Conservation (phyloP, 2,329 filamentous ascomycete genomes). For the Aphanocladium album region DNA sequence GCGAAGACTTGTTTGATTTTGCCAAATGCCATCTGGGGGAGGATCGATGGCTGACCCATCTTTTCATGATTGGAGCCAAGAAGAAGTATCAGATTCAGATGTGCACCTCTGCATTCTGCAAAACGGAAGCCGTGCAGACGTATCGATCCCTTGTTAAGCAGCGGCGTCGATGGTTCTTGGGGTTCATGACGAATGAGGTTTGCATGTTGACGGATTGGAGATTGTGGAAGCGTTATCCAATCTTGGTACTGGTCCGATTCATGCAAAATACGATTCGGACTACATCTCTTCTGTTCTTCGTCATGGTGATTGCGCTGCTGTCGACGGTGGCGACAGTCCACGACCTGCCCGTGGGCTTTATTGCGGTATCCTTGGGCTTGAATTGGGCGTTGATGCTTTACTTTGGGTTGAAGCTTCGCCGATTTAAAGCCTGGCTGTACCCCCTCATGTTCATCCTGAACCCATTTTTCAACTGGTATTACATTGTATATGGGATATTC, state of each 20-base stretch:
- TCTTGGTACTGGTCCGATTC: conserved; percentile 80
- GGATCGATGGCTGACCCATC: conserved; percentile 92
- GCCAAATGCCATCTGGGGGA: conserved; percentile 93
- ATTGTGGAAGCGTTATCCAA: conserved; percentile 84
- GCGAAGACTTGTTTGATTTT: conserved; percentile 93
- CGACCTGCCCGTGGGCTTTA: conserved; percentile 86
- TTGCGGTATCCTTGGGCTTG: conserved; percentile 83
- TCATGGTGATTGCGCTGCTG: conserved; percentile 81
- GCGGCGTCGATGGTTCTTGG: conserved; percentile 90
- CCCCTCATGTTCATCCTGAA: conserved; percentile 94
- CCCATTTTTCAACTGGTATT: conserved; percentile 96
- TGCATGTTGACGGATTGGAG: conserved; percentile 96
- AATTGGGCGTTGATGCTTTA: conserved; percentile 97
- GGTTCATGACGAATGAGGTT: conserved; percentile 96
- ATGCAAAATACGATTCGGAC: conserved; percentile 96
- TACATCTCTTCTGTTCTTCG: conserved; percentile 88
- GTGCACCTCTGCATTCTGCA: conserved; percentile 97
- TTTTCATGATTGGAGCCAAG: conserved; percentile 97
- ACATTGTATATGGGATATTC: conserved; percentile 96
- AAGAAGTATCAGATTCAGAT: conserved; percentile 94
- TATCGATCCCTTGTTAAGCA: conserved; percentile 86
- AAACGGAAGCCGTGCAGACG: conserved; percentile 92
- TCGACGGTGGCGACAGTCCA: conserved; percentile 74
- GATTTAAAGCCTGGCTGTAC: conserved; percentile 93
- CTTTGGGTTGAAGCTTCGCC: conserved; percentile 78